Base-by-base conservation (phyloP, 2,329 filamentous ascomycete species). In the Fusarium denticulatum region DNA sequence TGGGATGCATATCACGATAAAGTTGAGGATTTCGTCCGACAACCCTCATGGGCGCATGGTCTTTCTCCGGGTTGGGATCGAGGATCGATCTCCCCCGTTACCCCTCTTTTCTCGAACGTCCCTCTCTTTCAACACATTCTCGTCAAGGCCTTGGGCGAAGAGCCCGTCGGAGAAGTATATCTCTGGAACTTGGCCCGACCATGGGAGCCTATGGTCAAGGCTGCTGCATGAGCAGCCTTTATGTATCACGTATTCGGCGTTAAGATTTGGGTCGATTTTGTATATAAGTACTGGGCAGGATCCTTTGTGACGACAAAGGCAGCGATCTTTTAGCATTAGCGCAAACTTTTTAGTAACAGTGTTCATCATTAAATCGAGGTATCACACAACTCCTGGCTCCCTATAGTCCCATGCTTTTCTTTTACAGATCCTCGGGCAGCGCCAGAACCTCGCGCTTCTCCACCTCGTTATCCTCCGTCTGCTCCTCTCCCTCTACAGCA, bases 181-280 rank as follows among this genome's bases (percentile, higher is more conserved):
- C 77, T 85, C 43, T 85, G 83, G 83, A 83, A 85, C 66, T 67
- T 82, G 72, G 78, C 81, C 22, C 76, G 77, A 37, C 83, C 83
- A 40, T 85, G 83, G 83, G 83, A 85, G 70, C 83, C 83, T 14
- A 83, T 85, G 80, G 80, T 84, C n/a, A 82, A 80, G 70, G 83
- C 82, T 14, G 78, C 77, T 18, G 81, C 79, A n/a, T 83, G 60
- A 76, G 42, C 34, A 20, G 36, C 34, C n/a, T 46, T 45, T 42
- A 40, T 53, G 32, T 66, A 60, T 62, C 50, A 65, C 26, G 26
- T 39, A 39, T 32, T 66, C 34, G 71, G 75, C 64, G 73, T 77
- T 71, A 9, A 37, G 50, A 50, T 46, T 60, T 49, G 36, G 46
- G 43, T 74, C 43, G 42, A 50, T 42, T 55, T 69, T 67, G 63